Conservation (phyloP, 257 asterid genomes). For the Lycium ferocissimum region DNA sequence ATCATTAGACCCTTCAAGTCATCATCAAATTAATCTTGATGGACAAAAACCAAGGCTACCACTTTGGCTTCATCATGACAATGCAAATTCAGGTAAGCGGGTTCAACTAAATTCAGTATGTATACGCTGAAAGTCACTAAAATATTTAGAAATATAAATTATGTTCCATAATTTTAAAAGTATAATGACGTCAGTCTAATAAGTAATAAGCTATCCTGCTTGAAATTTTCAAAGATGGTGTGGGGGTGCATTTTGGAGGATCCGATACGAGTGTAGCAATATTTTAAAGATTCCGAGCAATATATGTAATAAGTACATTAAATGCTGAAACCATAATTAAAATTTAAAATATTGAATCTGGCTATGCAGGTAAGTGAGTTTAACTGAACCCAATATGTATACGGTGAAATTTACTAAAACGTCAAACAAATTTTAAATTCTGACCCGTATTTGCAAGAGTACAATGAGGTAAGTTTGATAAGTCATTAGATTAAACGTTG, state of each 20-base stretch:
- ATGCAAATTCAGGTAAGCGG: background rate
- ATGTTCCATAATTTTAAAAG: too few species aligned
- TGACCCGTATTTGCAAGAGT: too few species aligned
- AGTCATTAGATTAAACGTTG: too few species aligned
- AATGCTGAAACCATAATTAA: background rate
- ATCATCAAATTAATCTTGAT: slow-evolving; percentile 44
- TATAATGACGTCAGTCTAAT: background rate
- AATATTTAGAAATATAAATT: too few species aligned
- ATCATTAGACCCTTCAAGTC: slow-evolving; percentile 36
- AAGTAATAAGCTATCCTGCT: background rate
- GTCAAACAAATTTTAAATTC: too few species aligned
- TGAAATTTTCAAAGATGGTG: background rate
- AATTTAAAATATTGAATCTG: background rate
- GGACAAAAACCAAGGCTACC: slow-evolving; percentile 63
- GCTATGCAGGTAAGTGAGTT: too few species aligned
- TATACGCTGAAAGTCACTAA: too few species aligned
- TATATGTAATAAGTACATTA: background rate
- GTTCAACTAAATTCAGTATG: background rate
- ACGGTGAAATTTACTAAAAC: too few species aligned
- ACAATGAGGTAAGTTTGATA: too few species aligned
- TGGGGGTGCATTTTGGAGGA: background rate
- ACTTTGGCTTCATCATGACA: slow-evolving; percentile 53
- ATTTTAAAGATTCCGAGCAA: background rate
- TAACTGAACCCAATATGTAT: too few species aligned
- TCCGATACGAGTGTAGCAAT: background rate